A percentile compares a stretch with the other conserved stretches of the same genome.
phyloP scores from a whole-genome alignment of 495 filamentous ascomycete species.

The Symbiotaphrina buchneri region DNA sequence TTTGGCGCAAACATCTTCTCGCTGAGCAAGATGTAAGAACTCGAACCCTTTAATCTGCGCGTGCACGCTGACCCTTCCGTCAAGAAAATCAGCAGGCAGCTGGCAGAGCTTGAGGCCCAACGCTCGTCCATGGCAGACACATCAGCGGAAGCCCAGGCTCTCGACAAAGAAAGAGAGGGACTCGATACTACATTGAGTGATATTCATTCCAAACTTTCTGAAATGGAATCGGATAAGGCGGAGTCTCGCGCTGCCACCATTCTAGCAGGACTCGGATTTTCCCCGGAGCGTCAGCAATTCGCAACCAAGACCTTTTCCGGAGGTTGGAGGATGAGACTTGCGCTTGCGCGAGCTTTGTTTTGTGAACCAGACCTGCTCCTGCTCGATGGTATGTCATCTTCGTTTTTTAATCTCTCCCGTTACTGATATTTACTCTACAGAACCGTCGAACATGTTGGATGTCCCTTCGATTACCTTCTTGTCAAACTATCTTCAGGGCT shows the following conservation, averaged over 20 bases:
- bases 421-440: constrained; percentile 17
- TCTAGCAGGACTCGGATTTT: constrained; percentile 92
- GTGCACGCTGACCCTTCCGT: neutral
- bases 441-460: constrained; percentile 99
- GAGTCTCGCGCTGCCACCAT: constrained; percentile 90
- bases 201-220: constrained; percentile 75
- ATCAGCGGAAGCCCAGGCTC: constrained; percentile 56
- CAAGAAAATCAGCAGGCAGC: constrained; percentile 66
- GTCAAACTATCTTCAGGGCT: constrained; percentile 82
- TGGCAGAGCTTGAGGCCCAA: constrained; percentile 61
- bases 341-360: constrained; percentile 84
- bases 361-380: constrained; percentile 93
- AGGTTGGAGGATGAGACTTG: constrained; percentile 98
- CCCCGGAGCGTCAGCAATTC: constrained; percentile 72
- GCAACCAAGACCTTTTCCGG: constrained; percentile 96
- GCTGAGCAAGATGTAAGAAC: constrained; percentile 59
- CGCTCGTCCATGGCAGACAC: constrained; percentile 66
- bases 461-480: constrained; percentile 99
- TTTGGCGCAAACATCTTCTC: constrained; percentile 92
- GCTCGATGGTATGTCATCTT: constrained; percentile 42
- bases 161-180: constrained; percentile 74
- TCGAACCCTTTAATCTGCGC: neutral
- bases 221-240: constrained; percentile 99
- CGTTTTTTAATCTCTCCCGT: neutral
- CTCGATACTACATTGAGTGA: constrained; percentile 75